These are phyloP conservation scores for Aureobasidium sp. DNA, from an alignment of 2,329 filamentous ascomycete species.

Conservation along the genomic window DNA sequence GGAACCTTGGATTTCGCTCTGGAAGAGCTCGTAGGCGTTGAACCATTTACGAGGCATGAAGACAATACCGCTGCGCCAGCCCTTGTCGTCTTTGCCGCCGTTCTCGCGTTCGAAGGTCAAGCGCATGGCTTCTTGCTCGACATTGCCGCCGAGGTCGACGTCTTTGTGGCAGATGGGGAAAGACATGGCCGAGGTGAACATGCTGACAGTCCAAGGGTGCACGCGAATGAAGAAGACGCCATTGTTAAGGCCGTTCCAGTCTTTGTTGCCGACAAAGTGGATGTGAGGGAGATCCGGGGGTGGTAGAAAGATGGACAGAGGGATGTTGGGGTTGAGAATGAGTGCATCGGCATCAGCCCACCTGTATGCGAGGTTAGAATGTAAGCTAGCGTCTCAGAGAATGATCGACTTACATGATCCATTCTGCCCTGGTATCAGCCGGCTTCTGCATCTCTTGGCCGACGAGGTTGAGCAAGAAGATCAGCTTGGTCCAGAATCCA, in stretches of 20 bases:
- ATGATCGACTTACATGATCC: slow-evolving; percentile 27
- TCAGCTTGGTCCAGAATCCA: slow-evolving; percentile 40
- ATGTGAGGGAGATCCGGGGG: slow-evolving; percentile 30
- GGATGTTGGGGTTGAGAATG: slow-evolving; percentile 37
- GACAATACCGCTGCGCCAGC: slow-evolving; percentile 22
- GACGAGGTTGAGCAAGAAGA: slow-evolving; percentile 36
- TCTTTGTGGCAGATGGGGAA: slow-evolving; percentile 34
- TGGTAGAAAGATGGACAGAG: slow-evolving; percentile 36
- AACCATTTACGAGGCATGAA: slow-evolving; percentile 38
- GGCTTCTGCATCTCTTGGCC: slow-evolving; percentile 34
- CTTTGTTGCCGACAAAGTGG: slow-evolving; percentile 33
- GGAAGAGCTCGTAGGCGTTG: slow-evolving; percentile 33
- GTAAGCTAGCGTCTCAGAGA: no score
- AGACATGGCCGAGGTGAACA: slow-evolving; percentile 34
- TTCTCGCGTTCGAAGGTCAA: not conserved
- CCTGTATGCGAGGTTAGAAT: not conserved
- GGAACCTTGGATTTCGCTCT: not conserved
- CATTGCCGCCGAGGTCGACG: slow-evolving; percentile 27
- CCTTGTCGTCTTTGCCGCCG: slow-evolving; percentile 13
- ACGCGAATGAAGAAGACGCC: slow-evolving; percentile 38
- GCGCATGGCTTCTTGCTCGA: slow-evolving; percentile 36
- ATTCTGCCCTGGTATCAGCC: slow-evolving; percentile 33
- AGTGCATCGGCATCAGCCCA: slow-evolving; percentile 40
- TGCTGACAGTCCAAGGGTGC: slow-evolving; percentile 32
- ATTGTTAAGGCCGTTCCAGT: slow-evolving; percentile 38